Evolutionary conservation across 768 basidiomycete species (phyloP).

Genomic region (Leccinum broughii): DNA sequence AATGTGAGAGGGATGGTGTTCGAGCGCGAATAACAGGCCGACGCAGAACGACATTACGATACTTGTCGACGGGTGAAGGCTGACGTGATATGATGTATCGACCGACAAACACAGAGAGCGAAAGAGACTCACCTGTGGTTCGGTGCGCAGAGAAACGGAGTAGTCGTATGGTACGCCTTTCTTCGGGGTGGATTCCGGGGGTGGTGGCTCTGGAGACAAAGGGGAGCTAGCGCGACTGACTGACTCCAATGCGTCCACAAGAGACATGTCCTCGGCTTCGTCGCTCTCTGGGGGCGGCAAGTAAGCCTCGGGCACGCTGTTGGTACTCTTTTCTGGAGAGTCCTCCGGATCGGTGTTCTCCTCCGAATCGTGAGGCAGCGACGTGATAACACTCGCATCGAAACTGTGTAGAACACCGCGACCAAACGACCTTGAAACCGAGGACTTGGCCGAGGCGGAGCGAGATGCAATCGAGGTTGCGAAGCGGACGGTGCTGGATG

Average conservation of each 20-base stretch:
- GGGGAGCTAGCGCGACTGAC: constrained; percentile 57
- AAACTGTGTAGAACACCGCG: constrained; percentile 49
- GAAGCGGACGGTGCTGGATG: constrained; percentile 51
- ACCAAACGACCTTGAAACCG: constrained; percentile 38
- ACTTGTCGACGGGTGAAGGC: constrained; percentile 63
- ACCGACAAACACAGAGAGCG: neutral
- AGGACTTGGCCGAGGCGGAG: constrained; percentile 35
- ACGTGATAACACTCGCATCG: constrained; percentile 58
- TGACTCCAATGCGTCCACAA: constrained; percentile 58
- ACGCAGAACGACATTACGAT: constrained; percentile 61
- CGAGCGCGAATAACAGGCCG: constrained; percentile 51
- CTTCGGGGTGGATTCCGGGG: constrained; percentile 44
- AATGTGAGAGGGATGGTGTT: constrained; percentile 68
- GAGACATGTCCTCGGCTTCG: constrained; percentile 45
- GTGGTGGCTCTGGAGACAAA: constrained; percentile 38
- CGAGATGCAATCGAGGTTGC: constrained; percentile 53
- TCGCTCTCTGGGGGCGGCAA: constrained; percentile 49
- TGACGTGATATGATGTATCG: constrained; percentile 26
- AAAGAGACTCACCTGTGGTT: constrained; percentile 50
- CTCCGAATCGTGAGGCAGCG: constrained; percentile 42
- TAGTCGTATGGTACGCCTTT: constrained; percentile 49
- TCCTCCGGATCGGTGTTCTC: constrained; percentile 40
- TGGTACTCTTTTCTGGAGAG: constrained; percentile 43
- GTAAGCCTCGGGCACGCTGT: constrained; percentile 55
- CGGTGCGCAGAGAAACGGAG: constrained; percentile 59